Conservation (phyloP, 2,329 filamentous ascomycete species). For the Ascochyta clinopodiicola region DNA sequence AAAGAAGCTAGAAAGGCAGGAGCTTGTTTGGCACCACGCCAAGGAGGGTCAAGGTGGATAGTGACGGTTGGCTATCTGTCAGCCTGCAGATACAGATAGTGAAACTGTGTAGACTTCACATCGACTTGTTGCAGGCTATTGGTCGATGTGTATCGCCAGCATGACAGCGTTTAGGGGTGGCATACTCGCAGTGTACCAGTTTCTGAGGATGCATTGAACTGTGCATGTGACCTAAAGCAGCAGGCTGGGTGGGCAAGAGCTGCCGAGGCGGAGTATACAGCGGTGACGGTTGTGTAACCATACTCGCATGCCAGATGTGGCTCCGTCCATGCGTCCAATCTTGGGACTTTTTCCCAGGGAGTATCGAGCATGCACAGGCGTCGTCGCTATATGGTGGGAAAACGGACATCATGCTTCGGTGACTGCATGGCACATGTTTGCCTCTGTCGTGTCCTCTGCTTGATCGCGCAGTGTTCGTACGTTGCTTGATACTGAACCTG, state of each 20-base stretch:
- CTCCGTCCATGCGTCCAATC: slow-evolving; percentile 4
- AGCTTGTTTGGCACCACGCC: slow-evolving; percentile 1
- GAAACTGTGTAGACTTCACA: background rate
- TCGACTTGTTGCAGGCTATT: background rate
- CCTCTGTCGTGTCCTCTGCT: background rate
- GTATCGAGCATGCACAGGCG: background rate
- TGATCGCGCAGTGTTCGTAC: background rate
- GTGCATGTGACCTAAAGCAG: slow-evolving; percentile 5
- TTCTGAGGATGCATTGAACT: background rate
- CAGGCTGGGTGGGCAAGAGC: background rate
- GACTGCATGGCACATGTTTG: background rate
- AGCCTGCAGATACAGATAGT: slow-evolving; percentile 7
- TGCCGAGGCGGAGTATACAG: slow-evolving; percentile 1
- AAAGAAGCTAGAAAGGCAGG: background rate
- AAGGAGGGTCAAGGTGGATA: background rate
- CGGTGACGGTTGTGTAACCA: slow-evolving; percentile 16
- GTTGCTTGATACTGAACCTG: background rate
- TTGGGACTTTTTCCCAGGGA: slow-evolving; percentile 1
- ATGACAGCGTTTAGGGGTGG: no score
- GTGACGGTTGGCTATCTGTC: background rate
- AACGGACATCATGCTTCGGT: background rate
- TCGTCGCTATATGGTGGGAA: background rate
- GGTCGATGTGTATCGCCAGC: background rate
- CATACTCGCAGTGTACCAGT: background rate
- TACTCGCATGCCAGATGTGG: slow-evolving; percentile 1